Percentiles rank a stretch among this genome's conserved stretches.
Evolutionary conservation across 2,329 filamentous ascomycete genomes (phyloP).

Genomic region (Coleophoma crateriformis): DNA sequence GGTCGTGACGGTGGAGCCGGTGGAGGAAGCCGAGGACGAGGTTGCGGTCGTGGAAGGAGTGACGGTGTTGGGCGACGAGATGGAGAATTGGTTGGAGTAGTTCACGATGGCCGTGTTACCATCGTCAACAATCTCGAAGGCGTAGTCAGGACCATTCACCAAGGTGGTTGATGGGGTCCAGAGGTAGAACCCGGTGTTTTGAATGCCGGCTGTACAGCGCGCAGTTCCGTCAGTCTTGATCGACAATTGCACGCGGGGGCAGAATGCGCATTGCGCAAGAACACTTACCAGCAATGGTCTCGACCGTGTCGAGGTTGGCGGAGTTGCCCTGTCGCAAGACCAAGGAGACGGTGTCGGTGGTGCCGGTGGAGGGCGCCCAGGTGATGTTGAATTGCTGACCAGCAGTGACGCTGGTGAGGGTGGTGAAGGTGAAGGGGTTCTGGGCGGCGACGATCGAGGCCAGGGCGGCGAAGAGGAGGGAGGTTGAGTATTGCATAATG

Average conservation of each 20-base stretch:
- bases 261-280: background rate
- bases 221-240: conserved; percentile 8
- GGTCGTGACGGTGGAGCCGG: background rate
- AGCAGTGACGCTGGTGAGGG: conserved; percentile 6
- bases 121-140: conserved; percentile 15
- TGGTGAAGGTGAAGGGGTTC: conserved; percentile 18
- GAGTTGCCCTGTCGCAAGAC: conserved; percentile 12
- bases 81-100: conserved; percentile 20
- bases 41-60: background rate
- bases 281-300: conserved; percentile 8
- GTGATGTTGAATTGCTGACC: conserved; percentile 8
- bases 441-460: conserved; percentile 8
- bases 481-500: conserved; percentile 18
- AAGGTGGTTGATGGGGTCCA: conserved; percentile 8
- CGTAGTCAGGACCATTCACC: conserved; percentile 5
- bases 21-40: background rate
- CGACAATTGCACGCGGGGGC: background rate
- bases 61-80: conserved; percentile 15
- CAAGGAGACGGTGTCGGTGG: conserved; percentile 9
- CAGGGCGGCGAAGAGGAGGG: conserved; percentile 8
- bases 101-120: conserved; percentile 14
- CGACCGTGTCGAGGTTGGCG: conserved; percentile 2
- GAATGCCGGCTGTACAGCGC: conserved; percentile 2
- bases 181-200: conserved; percentile 7
- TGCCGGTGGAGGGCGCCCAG: conserved; percentile 10